Evolutionary conservation across 2,329 filamentous ascomycete species (phyloP), one percentile per base, ranked within the genome.

Genomic region (Pleurostoma richardsiae): DNA sequence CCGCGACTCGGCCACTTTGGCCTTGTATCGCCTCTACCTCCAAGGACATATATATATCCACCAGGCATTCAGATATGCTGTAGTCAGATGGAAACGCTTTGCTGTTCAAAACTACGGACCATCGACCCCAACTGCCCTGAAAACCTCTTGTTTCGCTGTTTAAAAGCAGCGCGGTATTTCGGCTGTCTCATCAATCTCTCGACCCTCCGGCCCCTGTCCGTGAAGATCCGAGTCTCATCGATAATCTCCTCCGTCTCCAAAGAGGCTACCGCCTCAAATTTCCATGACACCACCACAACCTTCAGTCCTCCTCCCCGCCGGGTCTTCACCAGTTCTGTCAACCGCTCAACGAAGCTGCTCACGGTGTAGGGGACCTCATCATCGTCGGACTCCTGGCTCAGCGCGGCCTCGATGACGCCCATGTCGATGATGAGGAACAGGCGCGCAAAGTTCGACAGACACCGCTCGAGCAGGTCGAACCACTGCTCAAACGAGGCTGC

Each of bases 121-220:
- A 36, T 36, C 8, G 33, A 8, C 33, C n/a, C n/a, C 8, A 36
- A 36, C n/a, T n/a, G 8, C 33, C n/a, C 33, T 36, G 33, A 8
- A 36, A 36, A 36, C 33, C n/a, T 36, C 8, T n/a, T 8, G n/a
- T 36, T 48, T 10, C 46, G 33, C 4, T 43, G 39, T 8, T 29
- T 41, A 11, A 43, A 50, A 30, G 45, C 28, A 0, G 29, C 26
- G 2, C 48, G 36, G 31, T 48, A 48, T 33, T 45, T 50, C 7
- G 48, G 45, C 39, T 50, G 48, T 11, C 48, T 28, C 48, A 50
- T 50, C 29, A 50, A 7, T 8, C 48, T 44, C 10, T 44, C 45
- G 4, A 46, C 27, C 28, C 33, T 47, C 36, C 45, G 46, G 2
- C 45, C 48, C 42, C 40, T 45, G 27, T 50, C 48, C 11, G 48